phyloP scores from a whole-genome alignment of 1,284 basidiomycete genomes.

The Heterobasidion parviporum region DNA sequence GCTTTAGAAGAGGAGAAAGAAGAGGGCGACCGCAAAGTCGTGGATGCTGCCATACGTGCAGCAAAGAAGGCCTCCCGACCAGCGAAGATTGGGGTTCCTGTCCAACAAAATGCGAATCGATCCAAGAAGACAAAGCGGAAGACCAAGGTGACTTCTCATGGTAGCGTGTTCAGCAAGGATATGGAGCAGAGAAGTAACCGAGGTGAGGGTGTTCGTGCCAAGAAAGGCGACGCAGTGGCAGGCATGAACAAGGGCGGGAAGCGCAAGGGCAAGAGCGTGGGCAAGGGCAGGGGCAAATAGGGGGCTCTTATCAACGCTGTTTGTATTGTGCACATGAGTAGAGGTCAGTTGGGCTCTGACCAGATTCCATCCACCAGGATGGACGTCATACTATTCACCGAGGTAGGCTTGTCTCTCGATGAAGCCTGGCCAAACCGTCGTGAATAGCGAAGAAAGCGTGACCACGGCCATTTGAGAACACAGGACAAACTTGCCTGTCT shows the following conservation, averaged over 20 bases:
- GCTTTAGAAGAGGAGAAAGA: constrained; percentile 75
- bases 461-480: too few species aligned
- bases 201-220: constrained; percentile 26
- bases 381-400: too few species aligned
- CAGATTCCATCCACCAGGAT: too few species aligned
- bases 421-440: too few species aligned
- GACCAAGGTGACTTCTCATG: constrained; percentile 9
- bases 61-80: constrained; percentile 75
- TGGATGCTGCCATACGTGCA: constrained; percentile 71
- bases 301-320: too few species aligned
- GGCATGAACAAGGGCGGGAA: constrained; percentile 38
- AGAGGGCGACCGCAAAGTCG: constrained; percentile 40
- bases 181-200: constrained; percentile 21
- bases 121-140: constrained; percentile 14
- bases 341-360: too few species aligned
- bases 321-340: too few species aligned
- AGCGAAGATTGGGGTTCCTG: constrained; percentile 38
- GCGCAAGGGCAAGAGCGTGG: constrained; percentile 12
- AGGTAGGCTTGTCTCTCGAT: too few species aligned
- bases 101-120: constrained; percentile 12
- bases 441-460: too few species aligned
- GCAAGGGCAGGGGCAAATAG: too few species aligned
- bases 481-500: too few species aligned
- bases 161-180: constrained; percentile 24
- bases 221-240: constrained; percentile 30